Percentiles rank a stretch among this genome's conserved stretches.
phyloP scores from a whole-genome alignment of 1,284 basidiomycete genomes.

The Cryptococcus sp. region DNA sequence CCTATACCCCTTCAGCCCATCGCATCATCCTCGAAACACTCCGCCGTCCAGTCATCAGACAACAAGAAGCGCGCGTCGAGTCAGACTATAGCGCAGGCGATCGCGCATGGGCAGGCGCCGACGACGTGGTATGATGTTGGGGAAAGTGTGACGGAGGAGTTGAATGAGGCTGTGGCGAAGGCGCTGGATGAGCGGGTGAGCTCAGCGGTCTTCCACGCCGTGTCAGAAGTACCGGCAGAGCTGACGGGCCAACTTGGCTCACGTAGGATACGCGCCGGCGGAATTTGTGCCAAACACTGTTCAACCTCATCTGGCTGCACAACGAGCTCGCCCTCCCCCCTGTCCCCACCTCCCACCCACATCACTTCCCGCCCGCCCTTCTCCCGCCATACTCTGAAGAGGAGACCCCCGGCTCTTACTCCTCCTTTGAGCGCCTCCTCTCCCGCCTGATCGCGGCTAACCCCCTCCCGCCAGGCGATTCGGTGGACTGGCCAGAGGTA shows the following conservation, averaged over 20 bases:
- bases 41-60: neutral
- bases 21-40: conserved; percentile 25
- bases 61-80: conserved; percentile 2
- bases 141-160: conserved; percentile 32
- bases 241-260: conserved; percentile 2
- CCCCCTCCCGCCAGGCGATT: conserved; percentile 14
- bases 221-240: neutral
- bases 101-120: neutral
- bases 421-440: conserved; percentile 28
- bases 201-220: neutral
- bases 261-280: conserved; percentile 30
- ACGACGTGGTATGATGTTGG: conserved; percentile 35
- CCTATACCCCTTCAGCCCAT: conserved; percentile 35
- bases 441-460: conserved; percentile 26
- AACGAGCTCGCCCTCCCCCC: conserved; percentile 42
- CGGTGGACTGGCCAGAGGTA: conserved; percentile 28
- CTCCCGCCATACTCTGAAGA: conserved; percentile 25
- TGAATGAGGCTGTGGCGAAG: conserved; percentile 26
- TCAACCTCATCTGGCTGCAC: conserved; percentile 43
- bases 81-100: neutral
- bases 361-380: conserved; percentile 34
- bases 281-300: conserved; percentile 34
- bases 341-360: conserved; percentile 23
- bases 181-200: conserved; percentile 42
- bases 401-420: conserved; percentile 33